Conservation (phyloP, 192 early-diverging fungal species). For the Coemansia sp. region DNA sequence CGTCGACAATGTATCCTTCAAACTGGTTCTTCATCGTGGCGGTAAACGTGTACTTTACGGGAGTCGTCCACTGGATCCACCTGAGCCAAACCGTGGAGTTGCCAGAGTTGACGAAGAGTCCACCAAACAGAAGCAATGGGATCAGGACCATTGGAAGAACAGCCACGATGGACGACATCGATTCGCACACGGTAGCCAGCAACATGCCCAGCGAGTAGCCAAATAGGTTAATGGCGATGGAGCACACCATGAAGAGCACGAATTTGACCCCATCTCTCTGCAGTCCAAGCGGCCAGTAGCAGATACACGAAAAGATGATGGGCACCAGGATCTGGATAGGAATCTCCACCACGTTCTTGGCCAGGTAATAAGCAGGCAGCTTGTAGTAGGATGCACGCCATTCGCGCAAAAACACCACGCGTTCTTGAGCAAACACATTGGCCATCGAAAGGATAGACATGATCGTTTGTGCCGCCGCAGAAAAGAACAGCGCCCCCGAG, state of each 20-base stretch:
- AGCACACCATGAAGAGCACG: conserved; percentile 39
- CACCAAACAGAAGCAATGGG: conserved; percentile 59
- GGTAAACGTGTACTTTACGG: conserved; percentile 62
- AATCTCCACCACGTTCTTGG: conserved; percentile 60
- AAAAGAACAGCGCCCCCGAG: conserved; percentile 58
- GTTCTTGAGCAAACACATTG: conserved; percentile 56
- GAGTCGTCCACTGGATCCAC: conserved; percentile 56
- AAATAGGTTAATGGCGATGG: conserved; percentile 39
- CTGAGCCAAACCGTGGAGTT: conserved; percentile 58
- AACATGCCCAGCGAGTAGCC: conserved; percentile 59
- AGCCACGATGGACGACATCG: conserved; percentile 50
- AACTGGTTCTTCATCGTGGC: conserved; percentile 56
- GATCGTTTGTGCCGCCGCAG: conserved; percentile 51
- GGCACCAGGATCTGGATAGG: conserved; percentile 57
- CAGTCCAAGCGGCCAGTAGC: conserved; percentile 62
- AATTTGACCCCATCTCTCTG: conserved; percentile 42
- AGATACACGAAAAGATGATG: conserved; percentile 42
- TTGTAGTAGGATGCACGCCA: conserved; percentile 59
- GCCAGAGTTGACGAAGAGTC: conserved; percentile 62
- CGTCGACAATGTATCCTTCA: conserved; percentile 32
- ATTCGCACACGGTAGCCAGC: conserved; percentile 53
- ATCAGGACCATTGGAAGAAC: conserved; percentile 55
- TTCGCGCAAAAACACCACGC: conserved; percentile 61
- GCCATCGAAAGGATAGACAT: conserved; percentile 48
- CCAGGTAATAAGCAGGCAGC: conserved; percentile 56